Percentiles rank a stretch among this genome's conserved stretches.
phyloP scores from a whole-genome alignment of 768 basidiomycete species.

The Podaxis sp. region DNA sequence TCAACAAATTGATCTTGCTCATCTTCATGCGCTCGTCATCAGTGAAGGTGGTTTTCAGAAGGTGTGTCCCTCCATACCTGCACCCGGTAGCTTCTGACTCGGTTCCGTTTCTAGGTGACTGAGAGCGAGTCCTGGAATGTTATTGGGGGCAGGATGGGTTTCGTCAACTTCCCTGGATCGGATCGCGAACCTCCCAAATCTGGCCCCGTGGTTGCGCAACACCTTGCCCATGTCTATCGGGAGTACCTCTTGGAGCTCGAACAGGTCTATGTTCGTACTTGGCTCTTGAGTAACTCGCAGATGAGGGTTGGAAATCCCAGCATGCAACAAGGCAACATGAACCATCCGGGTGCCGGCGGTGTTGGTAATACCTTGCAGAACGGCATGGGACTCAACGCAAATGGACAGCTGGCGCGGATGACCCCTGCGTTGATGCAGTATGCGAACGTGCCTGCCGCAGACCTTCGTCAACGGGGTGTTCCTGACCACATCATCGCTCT shows the following conservation, averaged over 20 bases:
- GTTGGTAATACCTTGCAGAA: conserved; percentile 1
- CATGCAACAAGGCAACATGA: background rate
- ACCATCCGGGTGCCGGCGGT: background rate
- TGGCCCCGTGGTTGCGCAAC: conserved; percentile 61
- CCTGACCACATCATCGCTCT: conserved; percentile 50
- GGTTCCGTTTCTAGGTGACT: conserved; percentile 40
- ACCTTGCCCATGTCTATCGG: conserved; percentile 60
- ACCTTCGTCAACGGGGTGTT: conserved; percentile 54
- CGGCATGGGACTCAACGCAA: background rate
- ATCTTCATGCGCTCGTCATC: conserved; percentile 59
- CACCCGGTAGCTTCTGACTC: background rate
- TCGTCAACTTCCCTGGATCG: conserved; percentile 62
- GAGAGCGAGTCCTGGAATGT: conserved; percentile 61
- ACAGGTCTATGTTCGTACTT: conserved; percentile 45
- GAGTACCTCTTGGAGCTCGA: conserved; percentile 61
- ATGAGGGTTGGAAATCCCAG: background rate
- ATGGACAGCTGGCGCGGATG: conserved; percentile 2
- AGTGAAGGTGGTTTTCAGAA: conserved; percentile 51
- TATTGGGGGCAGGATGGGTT: conserved; percentile 67
- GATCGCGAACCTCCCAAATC: conserved; percentile 61
- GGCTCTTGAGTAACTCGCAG: conserved; percentile 29
- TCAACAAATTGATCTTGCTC: conserved; percentile 57
- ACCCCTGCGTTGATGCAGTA: conserved; percentile 32
- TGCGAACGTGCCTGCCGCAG: conserved; percentile 43
- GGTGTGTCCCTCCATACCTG: conserved; percentile 32